Evolutionary conservation across 129 eudicot species (phyloP), one percentile per base, ranked within the genome.

Genomic region (Solidago caesia): DNA sequence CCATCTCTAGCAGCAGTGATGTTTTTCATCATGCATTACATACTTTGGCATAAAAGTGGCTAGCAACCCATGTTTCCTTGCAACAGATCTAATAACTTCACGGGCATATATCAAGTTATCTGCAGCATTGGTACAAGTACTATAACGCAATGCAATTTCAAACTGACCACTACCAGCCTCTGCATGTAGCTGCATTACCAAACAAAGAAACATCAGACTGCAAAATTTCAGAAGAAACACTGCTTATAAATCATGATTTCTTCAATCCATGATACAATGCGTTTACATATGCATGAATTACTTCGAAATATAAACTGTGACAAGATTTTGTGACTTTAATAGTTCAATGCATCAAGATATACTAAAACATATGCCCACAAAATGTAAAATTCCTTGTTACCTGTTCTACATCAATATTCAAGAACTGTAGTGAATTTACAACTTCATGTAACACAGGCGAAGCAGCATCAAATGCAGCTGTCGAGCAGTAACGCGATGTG

Each of bases 1-100:
- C 16, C 55, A 44, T 49, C 48, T 21, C 21, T 44, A 44, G 56
- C 14, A 46, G 72, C 15, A n/a, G 51, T 62, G 49, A 74, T 62
- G 71, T 51, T 47, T 74, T 62, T 49, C 21, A 63, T 74, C 62
- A 70, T 15, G 15, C 49, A 55, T 64, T 60, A 84, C 97, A 39
- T 87, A 95, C 99, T 95, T 95, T 6, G 99, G 99, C 63, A 91
- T 79, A 82, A 95, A 91, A 74, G 99, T 95, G 26, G 97, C 96
- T 77, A 91, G 67, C 70, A 91, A 71, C 48, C 97, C 94, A 76
- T 95, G 92, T 78, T 95, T 95, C 86, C 99, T 91, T 46, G 97
- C 94, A 59, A 95, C 92, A 44, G 92, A 78, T 74, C 85, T 87
- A n/a, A 95, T 85, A 64, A 69, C 88, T 87, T 95, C 97, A 73